Evolutionary conservation across 1,284 basidiomycete species (phyloP), one percentile per base, ranked within the genome.

Genomic region (Jaminaea rosea): DNA sequence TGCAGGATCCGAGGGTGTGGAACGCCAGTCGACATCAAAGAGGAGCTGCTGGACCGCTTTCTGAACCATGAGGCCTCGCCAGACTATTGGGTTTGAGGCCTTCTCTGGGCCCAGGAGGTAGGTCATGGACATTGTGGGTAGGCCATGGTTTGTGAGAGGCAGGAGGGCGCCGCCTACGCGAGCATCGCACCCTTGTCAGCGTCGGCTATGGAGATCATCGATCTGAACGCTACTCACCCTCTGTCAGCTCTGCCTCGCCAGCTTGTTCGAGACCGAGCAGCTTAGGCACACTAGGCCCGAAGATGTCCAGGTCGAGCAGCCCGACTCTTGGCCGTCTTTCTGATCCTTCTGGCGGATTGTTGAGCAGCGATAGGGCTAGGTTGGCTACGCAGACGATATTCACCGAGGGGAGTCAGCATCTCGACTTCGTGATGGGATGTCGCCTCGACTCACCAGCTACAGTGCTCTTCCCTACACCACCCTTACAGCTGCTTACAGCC

Each of bases 11-110:
- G 49, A 21, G 28, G 59, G 49, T 15, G 31, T 47, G 1, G 59
- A 57, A 5, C 76, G 58, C 93, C 94, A 98, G 73, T 97, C 93
- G 1, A 97, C 90, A 63, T 97, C 91, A 69, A 98, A 97, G 0
- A 97, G 80, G 0, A 98, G 79, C 73, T 98, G 89, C 74, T 97
- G 93, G 0, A 93, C 90, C 23, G 93, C 92, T 73, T 98, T 98
- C 77, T 94, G 92, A 1, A 98, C 94, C 93, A 98, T 97, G 46
- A 97, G 82, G 1, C 93, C 93, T 32, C 93, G 81, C 93, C 93
- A 98, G 23, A 93, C 89, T 17, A 97, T 42, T 31, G 75, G 76
- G 28, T 31, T 28, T 11, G 49, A 47, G 31, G 51, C 42, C 11
- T 47, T 32, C 27, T 48, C 47, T 62, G 67, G 62, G 61, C 78